Evolutionary conservation across 805 yeast species (phyloP).

Genomic region (Nakazawaea wyomingensis): DNA sequence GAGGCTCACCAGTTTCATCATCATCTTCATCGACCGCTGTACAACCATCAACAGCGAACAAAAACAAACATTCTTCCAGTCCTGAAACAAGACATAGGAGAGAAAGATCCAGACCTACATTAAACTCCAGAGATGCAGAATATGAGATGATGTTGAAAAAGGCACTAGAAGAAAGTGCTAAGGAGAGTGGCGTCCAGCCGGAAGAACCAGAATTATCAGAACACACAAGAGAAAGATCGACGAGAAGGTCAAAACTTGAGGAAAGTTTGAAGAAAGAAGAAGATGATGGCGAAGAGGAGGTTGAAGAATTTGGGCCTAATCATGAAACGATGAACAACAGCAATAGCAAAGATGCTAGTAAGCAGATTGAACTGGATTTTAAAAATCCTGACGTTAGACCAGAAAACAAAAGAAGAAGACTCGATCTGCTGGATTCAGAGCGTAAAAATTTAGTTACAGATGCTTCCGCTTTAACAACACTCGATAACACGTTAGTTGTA

Average conservation of each 20-base stretch:
- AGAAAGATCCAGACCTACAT: constrained; percentile 17
- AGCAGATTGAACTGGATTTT: background rate
- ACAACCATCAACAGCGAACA: constrained; percentile 14
- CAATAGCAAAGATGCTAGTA: constrained; percentile 3
- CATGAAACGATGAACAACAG: constrained; percentile 14
- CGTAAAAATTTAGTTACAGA: background rate
- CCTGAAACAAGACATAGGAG: constrained; percentile 16
- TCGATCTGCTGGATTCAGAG: constrained; percentile 1
- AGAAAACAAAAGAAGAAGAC: constrained; percentile 1
- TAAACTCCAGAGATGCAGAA: constrained; percentile 25
- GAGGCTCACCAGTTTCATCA: constrained; percentile 14
- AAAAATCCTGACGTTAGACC: constrained; percentile 3
- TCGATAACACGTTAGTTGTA: background rate
- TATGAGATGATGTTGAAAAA: constrained; percentile 31
- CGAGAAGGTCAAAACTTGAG: constrained; percentile 20
- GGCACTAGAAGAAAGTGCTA: constrained; percentile 54
- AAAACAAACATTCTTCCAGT: constrained; percentile 12
- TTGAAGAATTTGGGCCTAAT: too few relatives aligned
- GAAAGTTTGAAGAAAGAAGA: constrained; percentile 12
- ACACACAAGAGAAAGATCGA: constrained; percentile 22
- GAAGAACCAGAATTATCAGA: constrained; percentile 30
- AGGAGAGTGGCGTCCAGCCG: constrained; percentile 38
- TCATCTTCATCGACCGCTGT: constrained; percentile 14
- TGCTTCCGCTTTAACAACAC: background rate
- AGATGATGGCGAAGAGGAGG: background rate